These are phyloP conservation scores for Nasturtium officinale DNA, from an alignment of 345 rosid species.

Conservation along the genomic window DNA sequence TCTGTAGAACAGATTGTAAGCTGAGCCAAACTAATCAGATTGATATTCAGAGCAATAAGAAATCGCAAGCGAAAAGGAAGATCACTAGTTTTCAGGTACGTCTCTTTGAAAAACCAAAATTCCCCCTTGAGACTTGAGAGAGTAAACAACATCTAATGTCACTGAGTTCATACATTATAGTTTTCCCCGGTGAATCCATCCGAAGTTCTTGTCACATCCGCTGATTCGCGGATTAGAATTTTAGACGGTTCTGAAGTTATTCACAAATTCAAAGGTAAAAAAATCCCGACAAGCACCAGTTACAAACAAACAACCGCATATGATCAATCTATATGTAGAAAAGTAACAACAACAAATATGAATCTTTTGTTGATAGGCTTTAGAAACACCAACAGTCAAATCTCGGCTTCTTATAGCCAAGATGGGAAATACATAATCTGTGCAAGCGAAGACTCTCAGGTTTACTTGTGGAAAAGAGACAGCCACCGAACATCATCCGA, in stretches of 20 bases:
- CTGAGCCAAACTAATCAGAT: constrained; percentile 56
- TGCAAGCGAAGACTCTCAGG: constrained; percentile 91
- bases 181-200: constrained; percentile 84
- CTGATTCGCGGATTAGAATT: constrained; percentile 83
- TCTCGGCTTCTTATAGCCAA: constrained; percentile 76
- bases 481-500: constrained; percentile 45
- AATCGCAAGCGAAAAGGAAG: constrained; percentile 64
- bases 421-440: constrained; percentile 70
- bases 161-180: constrained; percentile 44
- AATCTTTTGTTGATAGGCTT: constrained; percentile 55
- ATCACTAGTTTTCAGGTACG: constrained; percentile 90
- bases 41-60: constrained; percentile 63
- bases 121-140: background rate
- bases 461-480: constrained; percentile 73
- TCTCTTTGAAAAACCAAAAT: background rate
- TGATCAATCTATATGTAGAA: background rate
- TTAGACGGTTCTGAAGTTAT: constrained; percentile 65
- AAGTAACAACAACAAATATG: background rate
- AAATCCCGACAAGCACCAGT: constrained; percentile 8
- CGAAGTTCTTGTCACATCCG: constrained; percentile 81
- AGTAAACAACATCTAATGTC: background rate
- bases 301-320: background rate
- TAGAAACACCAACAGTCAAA: constrained; percentile 80
- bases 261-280: constrained; percentile 79
- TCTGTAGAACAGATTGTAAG: constrained; percentile 64